phyloP scores from a whole-genome alignment of 2,329 filamentous ascomycete species.

The Cercospora beticola region DNA sequence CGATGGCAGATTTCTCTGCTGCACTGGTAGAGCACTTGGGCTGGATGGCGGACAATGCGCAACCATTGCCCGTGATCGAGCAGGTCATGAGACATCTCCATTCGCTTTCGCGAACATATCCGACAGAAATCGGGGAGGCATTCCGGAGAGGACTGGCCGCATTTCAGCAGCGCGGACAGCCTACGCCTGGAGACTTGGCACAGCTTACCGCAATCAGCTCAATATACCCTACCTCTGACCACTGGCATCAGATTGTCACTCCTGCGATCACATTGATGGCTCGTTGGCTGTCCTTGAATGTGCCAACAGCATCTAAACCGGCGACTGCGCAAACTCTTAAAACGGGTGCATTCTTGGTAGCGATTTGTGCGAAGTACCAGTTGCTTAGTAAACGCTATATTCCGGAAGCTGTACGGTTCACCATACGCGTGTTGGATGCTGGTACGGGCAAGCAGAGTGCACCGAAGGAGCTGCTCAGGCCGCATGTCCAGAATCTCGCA shows the following conservation, averaged over 20 bases:
- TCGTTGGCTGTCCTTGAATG: slow-evolving; percentile 76
- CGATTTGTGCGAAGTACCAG: slow-evolving; percentile 80
- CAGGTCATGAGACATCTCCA: slow-evolving; percentile 85
- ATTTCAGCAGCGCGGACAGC: slow-evolving; percentile 55
- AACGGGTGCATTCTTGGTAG: slow-evolving; percentile 75
- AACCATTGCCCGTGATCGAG: slow-evolving; percentile 68
- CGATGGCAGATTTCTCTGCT: slow-evolving; percentile 67
- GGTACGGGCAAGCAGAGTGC: slow-evolving; percentile 37
- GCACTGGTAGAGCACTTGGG: slow-evolving; percentile 66
- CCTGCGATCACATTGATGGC: slow-evolving; percentile 83
- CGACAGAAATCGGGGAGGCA: slow-evolving; percentile 71
- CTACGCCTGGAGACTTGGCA: slow-evolving; percentile 69
- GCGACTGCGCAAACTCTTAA: slow-evolving; percentile 67
- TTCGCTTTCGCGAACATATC: slow-evolving; percentile 83
- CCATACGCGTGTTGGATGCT: slow-evolving; percentile 65
- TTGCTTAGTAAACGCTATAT: slow-evolving; percentile 79
- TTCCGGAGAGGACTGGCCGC: slow-evolving; percentile 71
- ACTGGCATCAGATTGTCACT: slow-evolving; percentile 93
- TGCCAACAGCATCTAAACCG: slow-evolving; percentile 57
- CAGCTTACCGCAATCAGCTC: slow-evolving; percentile 79
- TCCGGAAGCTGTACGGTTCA: slow-evolving; percentile 83
- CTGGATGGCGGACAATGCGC: slow-evolving; percentile 54
- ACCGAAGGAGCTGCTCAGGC: slow-evolving; percentile 36
- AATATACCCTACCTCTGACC: slow-evolving; percentile 92
- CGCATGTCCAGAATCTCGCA: slow-evolving; percentile 65